Evolutionary conservation across 2,329 filamentous ascomycete species (phyloP), one percentile per base, ranked within the genome.

Genomic region (Trichothecium sympodiale): DNA sequence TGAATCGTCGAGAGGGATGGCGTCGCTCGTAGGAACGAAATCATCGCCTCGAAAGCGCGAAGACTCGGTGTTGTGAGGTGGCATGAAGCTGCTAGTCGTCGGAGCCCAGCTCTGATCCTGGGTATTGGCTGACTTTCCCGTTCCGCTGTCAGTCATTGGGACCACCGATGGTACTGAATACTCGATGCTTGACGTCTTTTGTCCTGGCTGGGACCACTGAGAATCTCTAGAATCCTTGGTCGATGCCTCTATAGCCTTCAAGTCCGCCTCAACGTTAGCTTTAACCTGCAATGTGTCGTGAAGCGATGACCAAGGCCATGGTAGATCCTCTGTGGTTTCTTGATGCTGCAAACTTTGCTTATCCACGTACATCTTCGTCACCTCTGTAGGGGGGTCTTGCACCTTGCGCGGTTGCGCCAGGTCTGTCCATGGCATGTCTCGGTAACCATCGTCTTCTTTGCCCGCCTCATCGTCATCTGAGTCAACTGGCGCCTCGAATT

Each of bases 371-470:
- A 12, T 33, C 8, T 14, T 14, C 23, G 10, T 13, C n/a, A 26
- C n/a, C 16, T 14, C 35, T 31, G 29, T 26, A 17, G n/a, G 15
- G n/a, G 8, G n/a, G 6, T 31, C 55, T 37, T 65, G 69, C 13
- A 86, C 53, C 41, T 89, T 60, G 45, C 77, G 80, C 1, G 80
- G 71, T 28, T 86, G 78, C 27, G 76, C 68, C 50, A 91, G 64
- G 16, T 84, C 77, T 3, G 53, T 52, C 56, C 82, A 80, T 0
- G 55, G 47, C 20, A 87, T 39, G 6, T 65, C 65, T n/a, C 77
- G 68, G 33, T 70, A 62, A 1, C 81, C 81, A 41, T 79, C 68
- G 38, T 80, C 71, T 1, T 72, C 71, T 10, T 74, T 69, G 26
- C 65, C 65, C 10, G 20, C 20, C 1, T 65, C 65, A 1, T 71